Conservation (phyloP, 1,284 basidiomycete genomes). For the Pyrrhoderma lamaoense region DNA sequence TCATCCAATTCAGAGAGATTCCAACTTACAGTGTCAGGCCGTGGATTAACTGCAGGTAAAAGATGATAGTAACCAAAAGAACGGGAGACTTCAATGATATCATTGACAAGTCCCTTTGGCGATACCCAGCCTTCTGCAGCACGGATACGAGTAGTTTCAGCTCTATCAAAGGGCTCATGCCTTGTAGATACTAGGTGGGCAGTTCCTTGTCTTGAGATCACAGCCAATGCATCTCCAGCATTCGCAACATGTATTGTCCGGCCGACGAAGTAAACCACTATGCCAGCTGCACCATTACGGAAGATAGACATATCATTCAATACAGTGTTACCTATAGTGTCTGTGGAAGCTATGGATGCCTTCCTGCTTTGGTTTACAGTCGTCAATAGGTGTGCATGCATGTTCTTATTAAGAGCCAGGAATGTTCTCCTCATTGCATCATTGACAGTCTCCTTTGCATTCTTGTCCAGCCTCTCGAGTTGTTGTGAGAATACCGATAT, state of each 20-base stretch:
- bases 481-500: conserved; percentile 52
- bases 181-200: conserved; percentile 73
- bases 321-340: conserved; percentile 21
- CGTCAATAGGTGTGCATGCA: conserved; percentile 57
- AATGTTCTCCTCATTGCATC: conserved; percentile 85
- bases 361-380: conserved; percentile 46
- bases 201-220: conserved; percentile 78
- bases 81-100: conserved; percentile 86
- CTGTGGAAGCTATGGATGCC: conserved; percentile 49
- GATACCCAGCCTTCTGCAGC: conserved; percentile 95
- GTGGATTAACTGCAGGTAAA: conserved; percentile 86
- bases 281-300: conserved; percentile 77
- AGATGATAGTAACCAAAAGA: conserved; percentile 94
- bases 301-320: conserved; percentile 38
- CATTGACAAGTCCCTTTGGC: conserved; percentile 89
- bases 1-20: conserved; percentile 84
- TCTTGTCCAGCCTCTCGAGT: conserved; percentile 44
- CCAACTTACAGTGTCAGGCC: conserved; percentile 71
- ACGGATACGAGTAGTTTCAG: conserved; percentile 83
- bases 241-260: conserved; percentile 88
- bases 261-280: conserved; percentile 81
- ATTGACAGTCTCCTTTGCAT: conserved; percentile 47
- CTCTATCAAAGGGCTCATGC: conserved; percentile 88
- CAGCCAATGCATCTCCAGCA: conserved; percentile 83
- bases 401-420: conserved; percentile 73